Conservation (phyloP, 179 eudicot genomes). For the Heliamphora pulchella region DNA sequence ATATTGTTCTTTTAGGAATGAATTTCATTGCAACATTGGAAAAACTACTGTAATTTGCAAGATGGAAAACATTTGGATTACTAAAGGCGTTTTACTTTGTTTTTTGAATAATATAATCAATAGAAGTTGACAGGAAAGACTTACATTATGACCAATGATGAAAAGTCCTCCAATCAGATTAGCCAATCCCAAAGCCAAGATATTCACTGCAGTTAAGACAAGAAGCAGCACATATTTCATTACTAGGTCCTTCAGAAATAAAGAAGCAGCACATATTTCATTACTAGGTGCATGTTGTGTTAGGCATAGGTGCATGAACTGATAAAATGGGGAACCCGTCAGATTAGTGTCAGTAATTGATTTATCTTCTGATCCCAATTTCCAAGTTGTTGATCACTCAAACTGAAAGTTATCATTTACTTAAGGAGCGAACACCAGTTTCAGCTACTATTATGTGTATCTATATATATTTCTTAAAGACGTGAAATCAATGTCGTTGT, state of each 20-base stretch:
- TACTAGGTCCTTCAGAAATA: neutral
- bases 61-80: too few species aligned
- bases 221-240: neutral
- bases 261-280: neutral
- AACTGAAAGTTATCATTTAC: neutral
- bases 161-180: conserved; percentile 81
- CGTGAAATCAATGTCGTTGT: neutral
- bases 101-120: neutral
- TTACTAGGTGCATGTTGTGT: too few species aligned
- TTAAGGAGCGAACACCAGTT: neutral
- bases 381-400: too few species aligned
- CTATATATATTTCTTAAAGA: neutral
- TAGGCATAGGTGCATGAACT: too few species aligned
- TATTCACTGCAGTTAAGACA: conserved; percentile 50
- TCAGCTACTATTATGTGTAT: neutral
- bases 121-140: conserved; percentile 19
- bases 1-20: too few species aligned
- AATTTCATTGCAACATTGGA: too few species aligned
- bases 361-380: too few species aligned
- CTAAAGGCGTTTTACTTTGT: too few species aligned
- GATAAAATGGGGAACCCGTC: too few species aligned
- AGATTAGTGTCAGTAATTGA: too few species aligned
- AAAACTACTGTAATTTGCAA: too few species aligned
- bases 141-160: conserved; percentile 64
- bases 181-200: conserved; percentile 72